These are phyloP conservation scores for Metschnikowia kofuensis DNA, from an alignment of 805 yeast genomes.

Conservation along the genomic window DNA sequence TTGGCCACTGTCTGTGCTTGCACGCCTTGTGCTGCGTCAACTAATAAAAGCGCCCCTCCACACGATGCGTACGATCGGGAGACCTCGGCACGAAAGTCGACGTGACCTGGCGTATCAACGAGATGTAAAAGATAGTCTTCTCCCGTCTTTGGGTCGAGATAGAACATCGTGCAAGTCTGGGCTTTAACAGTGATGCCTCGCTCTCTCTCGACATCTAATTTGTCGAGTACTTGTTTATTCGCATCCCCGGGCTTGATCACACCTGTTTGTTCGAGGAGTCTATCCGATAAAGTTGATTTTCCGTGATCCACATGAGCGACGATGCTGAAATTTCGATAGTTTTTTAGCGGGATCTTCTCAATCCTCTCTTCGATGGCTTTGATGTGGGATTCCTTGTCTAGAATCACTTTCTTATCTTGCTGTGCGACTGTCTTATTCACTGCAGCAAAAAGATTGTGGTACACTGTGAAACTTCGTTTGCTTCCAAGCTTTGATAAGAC, in stretches of 20 bases:
- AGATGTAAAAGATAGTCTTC: slow-evolving; percentile 81
- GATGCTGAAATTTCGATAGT: slow-evolving; percentile 86
- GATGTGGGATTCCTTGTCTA: slow-evolving; percentile 33
- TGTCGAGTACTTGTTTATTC: slow-evolving; percentile 84
- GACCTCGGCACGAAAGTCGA: slow-evolving; percentile 92
- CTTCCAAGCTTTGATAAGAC: background rate
- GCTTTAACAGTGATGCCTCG: slow-evolving; percentile 97
- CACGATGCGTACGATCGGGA: slow-evolving; percentile 93
- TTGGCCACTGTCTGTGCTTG: slow-evolving; percentile 99
- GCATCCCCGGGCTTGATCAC: slow-evolving; percentile 69
- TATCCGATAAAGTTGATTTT: slow-evolving; percentile 84
- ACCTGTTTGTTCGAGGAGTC: slow-evolving; percentile 83
- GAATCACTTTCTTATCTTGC: slow-evolving; percentile 25
- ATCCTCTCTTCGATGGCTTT: slow-evolving; percentile 53
- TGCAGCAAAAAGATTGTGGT: slow-evolving; percentile 1
- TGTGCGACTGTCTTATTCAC: slow-evolving; percentile 17
- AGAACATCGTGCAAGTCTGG: slow-evolving; percentile 93
- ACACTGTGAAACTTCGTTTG: background rate
- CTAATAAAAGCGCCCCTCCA: slow-evolving; percentile 86
- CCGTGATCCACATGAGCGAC: slow-evolving; percentile 96
- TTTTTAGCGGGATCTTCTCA: slow-evolving; percentile 72
- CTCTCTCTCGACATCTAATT: slow-evolving; percentile 91
- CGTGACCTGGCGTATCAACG: slow-evolving; percentile 98
- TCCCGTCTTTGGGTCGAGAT: slow-evolving; percentile 52
- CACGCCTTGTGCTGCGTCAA: slow-evolving; percentile 95